Base-by-base conservation (phyloP, 164 flowering plant species). In the Stephania cephalantha region DNA sequence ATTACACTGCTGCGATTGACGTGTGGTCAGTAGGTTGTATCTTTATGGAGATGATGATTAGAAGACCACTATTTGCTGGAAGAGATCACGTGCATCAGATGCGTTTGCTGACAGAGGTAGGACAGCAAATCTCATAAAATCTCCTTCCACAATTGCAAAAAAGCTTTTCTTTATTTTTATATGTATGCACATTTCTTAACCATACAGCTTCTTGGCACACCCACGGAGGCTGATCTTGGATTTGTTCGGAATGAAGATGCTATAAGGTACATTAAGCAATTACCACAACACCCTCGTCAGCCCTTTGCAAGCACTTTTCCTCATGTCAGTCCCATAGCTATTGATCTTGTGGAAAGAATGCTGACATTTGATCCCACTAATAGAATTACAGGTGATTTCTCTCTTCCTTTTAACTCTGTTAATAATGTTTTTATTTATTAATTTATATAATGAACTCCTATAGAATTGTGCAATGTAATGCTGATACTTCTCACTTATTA, bases 11-110 rank as follows among this genome's bases (percentile, higher is more conserved):
- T 70, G 94, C 99, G 3, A 95, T 95, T 73, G 99, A 95, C 84
- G 91, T 95, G 53, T 95, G 99, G 99, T 95, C 99, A 50, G 99
- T 95, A 8, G 99, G 98, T n/a, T 95, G 99, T 83, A 93, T 95
- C 46, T 93, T 80, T 76, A 87, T 95, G 99, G 99, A 95, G 85
- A 87, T 95, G 53, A 87, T 93, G 91, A 92, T 89, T 78, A 84
- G 89, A 78, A 88, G 82, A 76, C 96, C 99, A 73, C 70, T 95
- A 71, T 91, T 95, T 77, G 85, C 97, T 0, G 99, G 99, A 46
- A 93, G 82, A 81, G 98, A 93, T 84, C 98, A 95, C 46, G 91
- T 91, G 50, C 94, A 95, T 79, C 98, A 95, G 82, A 87, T 95
- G 96, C 94, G 91, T 68, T 81, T 95, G 68, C 80, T 93, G 79